Conservation (phyloP, 768 basidiomycete species). For the Kwoniella shandongensis region DNA sequence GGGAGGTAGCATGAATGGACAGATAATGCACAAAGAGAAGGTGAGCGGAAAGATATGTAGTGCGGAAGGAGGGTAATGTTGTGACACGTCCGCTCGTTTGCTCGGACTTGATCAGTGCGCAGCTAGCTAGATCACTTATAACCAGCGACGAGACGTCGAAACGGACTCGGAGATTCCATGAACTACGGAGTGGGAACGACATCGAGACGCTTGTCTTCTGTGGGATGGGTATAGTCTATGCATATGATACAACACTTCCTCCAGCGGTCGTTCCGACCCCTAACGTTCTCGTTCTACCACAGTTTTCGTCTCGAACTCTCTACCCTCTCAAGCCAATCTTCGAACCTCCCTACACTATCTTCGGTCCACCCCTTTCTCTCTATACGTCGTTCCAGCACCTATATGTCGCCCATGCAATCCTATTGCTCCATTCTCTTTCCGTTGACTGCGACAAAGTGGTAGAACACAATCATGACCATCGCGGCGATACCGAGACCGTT, state of each 20-base stretch:
- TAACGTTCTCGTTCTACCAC: neutral
- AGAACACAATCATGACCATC: slow-evolving; percentile 82
- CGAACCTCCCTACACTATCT: neutral
- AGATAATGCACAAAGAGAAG: too few relatives aligned
- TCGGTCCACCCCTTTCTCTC: neutral
- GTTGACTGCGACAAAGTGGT: slow-evolving; percentile 88
- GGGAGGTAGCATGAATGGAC: too few relatives aligned
- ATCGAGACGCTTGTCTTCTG: too few relatives aligned
- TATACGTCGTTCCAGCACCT: neutral
- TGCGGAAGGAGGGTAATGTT: too few relatives aligned
- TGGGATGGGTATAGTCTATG: slow-evolving; percentile 11
- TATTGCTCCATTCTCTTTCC: slow-evolving; percentile 56
- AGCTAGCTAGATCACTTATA: too few relatives aligned
- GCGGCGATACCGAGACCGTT: slow-evolving; percentile 81
- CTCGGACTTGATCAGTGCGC: too few relatives aligned
- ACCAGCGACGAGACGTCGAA: too few relatives aligned
- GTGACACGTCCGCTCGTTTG: too few relatives aligned
- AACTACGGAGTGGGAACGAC: too few relatives aligned
- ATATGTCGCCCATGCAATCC: neutral
- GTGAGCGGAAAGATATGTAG: too few relatives aligned
- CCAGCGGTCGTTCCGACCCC: too few relatives aligned
- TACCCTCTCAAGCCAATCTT: slow-evolving; percentile 1
- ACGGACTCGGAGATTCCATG: too few relatives aligned
- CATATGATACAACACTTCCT: slow-evolving; percentile 13
- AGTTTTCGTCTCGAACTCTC: neutral